Conservation (phyloP, 148 eudicot species). For the Rhododendron mucronatum region DNA sequence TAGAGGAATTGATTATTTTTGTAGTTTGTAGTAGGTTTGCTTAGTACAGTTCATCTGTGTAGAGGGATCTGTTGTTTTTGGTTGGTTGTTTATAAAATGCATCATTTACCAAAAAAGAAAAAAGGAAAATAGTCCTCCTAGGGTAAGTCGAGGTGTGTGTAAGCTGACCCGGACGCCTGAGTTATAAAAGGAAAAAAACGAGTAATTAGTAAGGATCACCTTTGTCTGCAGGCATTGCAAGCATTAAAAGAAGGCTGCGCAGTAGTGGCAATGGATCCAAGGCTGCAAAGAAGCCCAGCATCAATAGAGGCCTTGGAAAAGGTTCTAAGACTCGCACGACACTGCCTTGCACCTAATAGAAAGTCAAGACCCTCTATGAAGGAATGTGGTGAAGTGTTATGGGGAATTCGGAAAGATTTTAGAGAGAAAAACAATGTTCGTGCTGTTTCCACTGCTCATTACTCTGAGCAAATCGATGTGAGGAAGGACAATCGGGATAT, state of each 20-base stretch:
- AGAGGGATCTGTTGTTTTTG: neutral
- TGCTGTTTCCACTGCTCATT: constrained; percentile 17
- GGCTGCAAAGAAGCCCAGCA: constrained; percentile 51
- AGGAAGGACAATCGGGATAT: constrained; percentile 26
- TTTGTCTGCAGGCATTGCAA: constrained; percentile 45
- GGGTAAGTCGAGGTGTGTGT: neutral
- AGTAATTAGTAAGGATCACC: neutral
- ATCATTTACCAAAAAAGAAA: neutral
- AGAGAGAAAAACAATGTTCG: constrained; percentile 18
- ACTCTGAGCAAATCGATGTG: constrained; percentile 44
- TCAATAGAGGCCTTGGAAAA: constrained; percentile 47
- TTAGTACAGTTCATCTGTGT: neutral
- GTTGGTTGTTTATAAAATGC: neutral
- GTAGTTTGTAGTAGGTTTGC: neutral
- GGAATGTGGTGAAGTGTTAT: constrained; percentile 58
- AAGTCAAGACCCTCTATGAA: constrained; percentile 66
- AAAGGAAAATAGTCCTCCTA: neutral
- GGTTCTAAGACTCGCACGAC: constrained; percentile 47
- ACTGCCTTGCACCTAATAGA: constrained; percentile 47
- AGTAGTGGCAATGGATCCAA: constrained; percentile 69
- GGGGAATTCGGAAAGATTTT: constrained; percentile 57
- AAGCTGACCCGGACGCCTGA: neutral
- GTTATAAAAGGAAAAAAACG: neutral
- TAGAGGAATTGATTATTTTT: too few relatives aligned
- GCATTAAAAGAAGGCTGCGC: constrained; percentile 50